Percentiles rank a stretch among this genome's conserved stretches.
Evolutionary conservation across 169 alveolate genomes (phyloP).

Genomic region (Plasmodium vinckei): DNA sequence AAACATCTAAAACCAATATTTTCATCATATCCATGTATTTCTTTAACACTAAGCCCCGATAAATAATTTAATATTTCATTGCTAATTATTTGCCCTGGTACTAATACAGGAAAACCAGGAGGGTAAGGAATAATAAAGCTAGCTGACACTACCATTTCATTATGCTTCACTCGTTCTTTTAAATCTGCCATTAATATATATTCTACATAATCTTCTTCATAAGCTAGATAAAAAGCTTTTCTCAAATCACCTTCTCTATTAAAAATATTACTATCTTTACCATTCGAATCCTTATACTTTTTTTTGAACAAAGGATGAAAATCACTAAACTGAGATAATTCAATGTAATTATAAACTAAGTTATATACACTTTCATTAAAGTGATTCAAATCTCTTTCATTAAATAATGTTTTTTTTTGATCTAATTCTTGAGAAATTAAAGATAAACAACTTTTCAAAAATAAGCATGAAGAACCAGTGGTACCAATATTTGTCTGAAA

Average conservation of each 20-base stretch:
- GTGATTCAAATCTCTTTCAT: conserved; percentile 75
- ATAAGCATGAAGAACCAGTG: conserved; percentile 79
- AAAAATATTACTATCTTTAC: conserved; percentile 4
- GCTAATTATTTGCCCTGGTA: conserved; percentile 80
- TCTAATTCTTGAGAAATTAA: conserved; percentile 71
- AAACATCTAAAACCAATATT: conserved; percentile 72
- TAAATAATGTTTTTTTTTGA: conserved; percentile 52
- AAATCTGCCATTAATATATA: conserved; percentile 59
- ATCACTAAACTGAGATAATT: conserved; percentile 68
- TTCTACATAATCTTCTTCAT: conserved; percentile 77
- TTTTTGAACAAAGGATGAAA: conserved; percentile 69
- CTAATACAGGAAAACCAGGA: conserved; percentile 81
- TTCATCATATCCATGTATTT: conserved; percentile 79
- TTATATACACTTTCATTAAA: conserved; percentile 76
- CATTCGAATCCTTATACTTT: not conserved
- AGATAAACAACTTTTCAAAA: conserved; percentile 75
- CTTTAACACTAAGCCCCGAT: conserved; percentile 79
- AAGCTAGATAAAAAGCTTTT: conserved; percentile 77
- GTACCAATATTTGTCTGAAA: conserved; percentile 82
- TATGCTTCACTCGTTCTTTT: conserved; percentile 27
- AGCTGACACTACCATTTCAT: conserved; percentile 74
- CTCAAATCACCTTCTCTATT: conserved; percentile 79
- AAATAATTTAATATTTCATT: conserved; percentile 75
- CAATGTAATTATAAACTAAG: conserved; percentile 60
- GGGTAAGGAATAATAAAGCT: conserved; percentile 82